Evolutionary conservation across 441 rosid species (phyloP).

Genomic region (Eutrema salsugineum): DNA sequence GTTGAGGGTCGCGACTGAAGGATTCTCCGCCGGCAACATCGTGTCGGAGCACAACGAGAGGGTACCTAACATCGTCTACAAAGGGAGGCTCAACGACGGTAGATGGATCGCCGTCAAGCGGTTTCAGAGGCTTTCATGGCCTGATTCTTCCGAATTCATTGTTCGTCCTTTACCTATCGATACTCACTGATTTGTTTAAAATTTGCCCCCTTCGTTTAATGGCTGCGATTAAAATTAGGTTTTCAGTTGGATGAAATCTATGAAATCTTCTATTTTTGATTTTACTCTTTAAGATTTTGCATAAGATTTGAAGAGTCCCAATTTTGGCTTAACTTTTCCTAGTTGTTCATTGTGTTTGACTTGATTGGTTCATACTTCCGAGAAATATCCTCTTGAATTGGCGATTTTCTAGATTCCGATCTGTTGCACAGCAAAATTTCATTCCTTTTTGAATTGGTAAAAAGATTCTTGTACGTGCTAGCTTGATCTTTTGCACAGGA

Average conservation of each 20-base stretch:
- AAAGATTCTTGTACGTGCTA: neutral
- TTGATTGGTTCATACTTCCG: neutral
- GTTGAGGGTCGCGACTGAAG: constrained; percentile 51
- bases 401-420: constrained; percentile 10
- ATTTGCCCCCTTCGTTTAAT: neutral
- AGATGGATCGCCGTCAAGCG: constrained; percentile 59
- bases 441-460: neutral
- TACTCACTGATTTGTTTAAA: neutral
- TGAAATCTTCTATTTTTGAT: constrained; percentile 2
- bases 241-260: neutral
- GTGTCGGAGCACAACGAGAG: constrained; percentile 71
- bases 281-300: neutral
- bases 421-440: neutral
- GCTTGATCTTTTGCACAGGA: neutral
- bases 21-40: constrained; percentile 55
- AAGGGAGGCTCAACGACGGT: constrained; percentile 46
- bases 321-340: neutral
- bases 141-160: constrained; percentile 61
- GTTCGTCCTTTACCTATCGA: constrained; percentile 33
- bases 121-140: constrained; percentile 67
- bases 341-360: neutral
- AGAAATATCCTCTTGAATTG: neutral
- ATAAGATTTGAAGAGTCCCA: neutral
- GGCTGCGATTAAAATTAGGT: neutral
- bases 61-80: constrained; percentile 66